Evolutionary conservation across 2,329 filamentous ascomycete species (phyloP), one percentile per base, ranked within the genome.

Genomic region (Colletotrichum sp.): DNA sequence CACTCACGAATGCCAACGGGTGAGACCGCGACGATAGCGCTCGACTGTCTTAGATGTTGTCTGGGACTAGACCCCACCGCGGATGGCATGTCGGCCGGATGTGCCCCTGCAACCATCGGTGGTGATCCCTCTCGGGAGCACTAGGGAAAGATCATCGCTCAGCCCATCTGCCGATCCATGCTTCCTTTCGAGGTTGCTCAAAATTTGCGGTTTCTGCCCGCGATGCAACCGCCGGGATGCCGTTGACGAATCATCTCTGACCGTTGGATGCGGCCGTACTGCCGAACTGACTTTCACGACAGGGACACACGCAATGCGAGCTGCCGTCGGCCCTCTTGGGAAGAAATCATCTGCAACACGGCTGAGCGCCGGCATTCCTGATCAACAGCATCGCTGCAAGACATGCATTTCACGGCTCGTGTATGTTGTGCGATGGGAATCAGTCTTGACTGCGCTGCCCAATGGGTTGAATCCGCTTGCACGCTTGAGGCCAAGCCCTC

Each of bases 11-110:
- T 25, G 25, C 27, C 44, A 19, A 64, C 15, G 22, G 25, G 12
- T 19, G 12, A 39, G n/a, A 48, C 36, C 22, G 27, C 28, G 19
- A 27, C 12, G 61, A 72, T 57, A n/a, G 32, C 22, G 30, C 39
- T 22, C 30, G 8, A 36, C 69, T 73, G 70, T 75, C 73, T 73
- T 68, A 68, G 73, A 72, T 68, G 4, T 8, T 73, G 70, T 75
- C 70, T 73, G 15, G 32, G 44, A 68, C 34, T 22, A n/a, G 59
- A 28, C 59, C 27, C 25, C 70, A 68, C 19, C 70, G 59, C 34
- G 22, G n/a, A 16, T 9, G 59, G 22, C 34, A 59, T 13, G 16
- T 52, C 70, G 57, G 73, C 57, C 32, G 64, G 27, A 36, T 36
- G 44, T 57, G 25, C 36, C 16, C 57, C 70, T 75, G 70, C 70